Base-by-base conservation (phyloP, 2,329 filamentous ascomycete species). In the Apiospora koreana region DNA sequence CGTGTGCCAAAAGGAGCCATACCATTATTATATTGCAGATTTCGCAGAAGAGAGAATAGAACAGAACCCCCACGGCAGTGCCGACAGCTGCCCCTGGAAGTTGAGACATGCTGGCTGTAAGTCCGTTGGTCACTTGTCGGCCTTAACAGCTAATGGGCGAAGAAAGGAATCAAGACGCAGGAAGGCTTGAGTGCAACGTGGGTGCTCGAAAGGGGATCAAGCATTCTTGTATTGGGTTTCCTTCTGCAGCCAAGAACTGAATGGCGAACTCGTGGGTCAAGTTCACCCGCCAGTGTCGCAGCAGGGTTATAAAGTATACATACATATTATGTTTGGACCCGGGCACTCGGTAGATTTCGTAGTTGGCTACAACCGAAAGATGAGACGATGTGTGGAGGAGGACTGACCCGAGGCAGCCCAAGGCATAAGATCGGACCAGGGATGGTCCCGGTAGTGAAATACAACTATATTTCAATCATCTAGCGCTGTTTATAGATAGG, bases 1-100 rank as follows among this genome's bases (percentile, higher is more conserved):
- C 71, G 16, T 74, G 72, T 16, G 50, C 62, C 73, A 71, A 72
- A 6, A 72, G 70, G 18, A 75, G 69, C 73, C 73, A 75, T 14
- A 74, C 42, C 65, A 75, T 69, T 43, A 74, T n/a, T 31, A 66
- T 35, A 35, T 72, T 70, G 45, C 45, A 64, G 18, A 73, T 46
- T 48, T 58, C 64, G 16, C 68, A 72, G 25, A 72, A 25, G n/a
- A 71, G 67, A 18, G 72, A 72, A 38, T 70, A 75, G 5, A 69
- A 23, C 12, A 75, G 66, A 2, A 75, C 73, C 16, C 66, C 73
- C 14, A 65, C 69, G 6, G 72, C 73, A 18, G 69, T 67, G 16
- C 71, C 72, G 18, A 48, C 65, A 8, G 69, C 72, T 35, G 70
- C 70, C 31, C 41, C 28, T 3, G 73, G 73, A 31, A 75, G 70